phyloP scores from a whole-genome alignment of 2,329 filamentous ascomycete species.

The Helicocarpus griseus region DNA sequence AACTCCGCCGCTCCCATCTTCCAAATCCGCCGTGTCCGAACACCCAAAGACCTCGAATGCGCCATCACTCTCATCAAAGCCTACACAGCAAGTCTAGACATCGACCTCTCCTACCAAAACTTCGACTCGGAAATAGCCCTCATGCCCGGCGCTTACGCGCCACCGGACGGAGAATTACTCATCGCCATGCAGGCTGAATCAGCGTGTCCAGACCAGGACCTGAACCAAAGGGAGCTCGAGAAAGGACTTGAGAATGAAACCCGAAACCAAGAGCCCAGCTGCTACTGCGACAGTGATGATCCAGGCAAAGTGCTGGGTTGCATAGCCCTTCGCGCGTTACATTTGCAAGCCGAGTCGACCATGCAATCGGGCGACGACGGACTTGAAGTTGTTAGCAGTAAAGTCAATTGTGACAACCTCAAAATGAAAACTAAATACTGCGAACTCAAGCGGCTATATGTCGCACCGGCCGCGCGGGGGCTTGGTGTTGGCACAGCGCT shows the following conservation, averaged over 20 bases:
- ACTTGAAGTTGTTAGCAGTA: not conserved
- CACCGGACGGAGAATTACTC: conserved; percentile 8
- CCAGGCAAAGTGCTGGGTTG: conserved; percentile 34
- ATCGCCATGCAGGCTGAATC: too few relatives aligned
- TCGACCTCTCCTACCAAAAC: conserved; percentile 49
- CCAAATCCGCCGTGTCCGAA: conserved; percentile 9
- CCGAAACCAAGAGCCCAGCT: conserved; percentile 2
- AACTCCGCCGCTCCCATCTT: not conserved
- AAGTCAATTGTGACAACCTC: not conserved
- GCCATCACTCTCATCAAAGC: conserved; percentile 27
- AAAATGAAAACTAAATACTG: conserved; percentile 19
- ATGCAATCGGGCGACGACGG: too few relatives aligned
- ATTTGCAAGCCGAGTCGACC: not conserved
- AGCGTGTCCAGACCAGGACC: not conserved
- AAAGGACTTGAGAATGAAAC: conserved; percentile 7
- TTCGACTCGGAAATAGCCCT: conserved; percentile 44
- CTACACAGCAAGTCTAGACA: conserved; percentile 37
- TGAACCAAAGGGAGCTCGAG: conserved; percentile 29
- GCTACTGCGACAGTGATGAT: not conserved
- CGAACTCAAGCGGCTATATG: conserved; percentile 52
- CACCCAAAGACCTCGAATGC: conserved; percentile 4
- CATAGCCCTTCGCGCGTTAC: conserved; percentile 38
- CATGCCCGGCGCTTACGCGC: conserved; percentile 46
- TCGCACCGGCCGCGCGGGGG: conserved; percentile 39
- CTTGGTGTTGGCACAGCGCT: conserved; percentile 41